Evolutionary conservation across 2,329 filamentous ascomycete species (phyloP), one percentile per base, ranked within the genome.

Genomic region (Fusarium caatingaense): DNA sequence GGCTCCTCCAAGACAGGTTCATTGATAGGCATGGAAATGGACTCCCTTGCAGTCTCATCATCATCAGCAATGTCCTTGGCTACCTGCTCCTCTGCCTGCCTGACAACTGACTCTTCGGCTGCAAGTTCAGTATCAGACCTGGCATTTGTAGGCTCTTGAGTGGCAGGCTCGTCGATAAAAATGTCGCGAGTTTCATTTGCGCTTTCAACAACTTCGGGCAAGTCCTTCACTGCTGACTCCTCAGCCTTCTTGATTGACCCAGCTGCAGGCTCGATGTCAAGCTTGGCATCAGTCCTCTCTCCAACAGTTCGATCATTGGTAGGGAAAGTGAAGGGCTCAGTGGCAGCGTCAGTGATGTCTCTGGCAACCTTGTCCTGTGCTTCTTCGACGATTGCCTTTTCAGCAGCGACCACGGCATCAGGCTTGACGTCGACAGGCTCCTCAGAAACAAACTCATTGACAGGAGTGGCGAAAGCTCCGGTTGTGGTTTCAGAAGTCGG

Each of bases 361-460:
- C 20, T 27, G 16, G 40, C 34, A 13, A 18, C 10, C 34, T 41
- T 10, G 23, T 28, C 34, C 34, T 42, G 23, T 28, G 34, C 34
- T 18, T 21, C 44, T 20, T 56, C 13, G 13, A 42, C 10, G 8
- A 21, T 12, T 42, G 28, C n/a, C 20, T 40, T 37, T 20, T 65
- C 56, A 13, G 21, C 41, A n/a, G 27, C 25, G 3, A 56, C 25
- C 34, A 64, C 53, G 5, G 18, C 25, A 12, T 34, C 20, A 6
- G 58, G 37, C 28, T 60, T 47, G 23, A 48, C 49, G 6, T 41
- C n/a, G 28, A 42, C 45, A 21, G 13, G 18, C 7, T 48, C 28
- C n/a, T 60, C 53, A 2, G 27, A 21, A 41, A 12, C 37, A 34
- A 60, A 27, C 18, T 73, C 62, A 11, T 56, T 47, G 16, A 27